Percentiles rank a stretch among this genome's conserved stretches.
Conservation (phyloP, 2,329 filamentous ascomycete genomes). For the Aspergillus ochraceus region DNA sequence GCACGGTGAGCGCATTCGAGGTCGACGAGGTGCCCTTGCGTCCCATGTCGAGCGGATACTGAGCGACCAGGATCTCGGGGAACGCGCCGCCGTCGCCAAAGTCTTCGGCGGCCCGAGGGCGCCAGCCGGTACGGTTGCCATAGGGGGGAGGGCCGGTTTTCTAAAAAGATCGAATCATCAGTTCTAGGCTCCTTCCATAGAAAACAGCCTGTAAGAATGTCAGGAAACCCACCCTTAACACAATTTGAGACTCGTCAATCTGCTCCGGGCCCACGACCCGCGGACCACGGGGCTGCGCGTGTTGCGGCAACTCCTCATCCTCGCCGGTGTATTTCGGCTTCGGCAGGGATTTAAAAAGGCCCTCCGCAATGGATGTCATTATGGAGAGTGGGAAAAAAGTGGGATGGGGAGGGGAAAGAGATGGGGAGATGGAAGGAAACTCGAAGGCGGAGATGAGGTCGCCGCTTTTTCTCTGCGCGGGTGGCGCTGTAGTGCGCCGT, state of each 20-base stretch:
- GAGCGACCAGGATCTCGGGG: slow-evolving; percentile 87
- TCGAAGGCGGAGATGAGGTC: slow-evolving; percentile 7
- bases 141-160: slow-evolving; percentile 84
- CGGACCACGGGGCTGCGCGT: slow-evolving; percentile 74
- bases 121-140: slow-evolving; percentile 83
- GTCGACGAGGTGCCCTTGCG: slow-evolving; percentile 67
- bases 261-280: slow-evolving; percentile 78
- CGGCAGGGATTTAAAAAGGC: slow-evolving; percentile 76
- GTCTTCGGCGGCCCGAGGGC: slow-evolving; percentile 83
- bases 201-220: background rate
- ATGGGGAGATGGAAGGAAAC: slow-evolving; percentile 15
- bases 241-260: slow-evolving; percentile 81
- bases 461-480: slow-evolving; percentile 19
- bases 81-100: slow-evolving; percentile 96
- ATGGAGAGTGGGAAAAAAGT: slow-evolving; percentile 10
- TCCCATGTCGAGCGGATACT: slow-evolving; percentile 96
- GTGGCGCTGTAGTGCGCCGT: slow-evolving; percentile 4
- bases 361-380: slow-evolving; percentile 69
- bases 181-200: background rate
- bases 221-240: slow-evolving; percentile 62
- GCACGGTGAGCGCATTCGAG: slow-evolving; percentile 87
- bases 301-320: slow-evolving; percentile 74
- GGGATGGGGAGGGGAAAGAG: slow-evolving; percentile 20
- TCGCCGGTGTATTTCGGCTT: slow-evolving; percentile 90
- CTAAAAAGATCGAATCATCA: slow-evolving; percentile 37